phyloP scores from a whole-genome alignment of 1,139 yeast genomes.

The Saccharomycopsis phalli region DNA sequence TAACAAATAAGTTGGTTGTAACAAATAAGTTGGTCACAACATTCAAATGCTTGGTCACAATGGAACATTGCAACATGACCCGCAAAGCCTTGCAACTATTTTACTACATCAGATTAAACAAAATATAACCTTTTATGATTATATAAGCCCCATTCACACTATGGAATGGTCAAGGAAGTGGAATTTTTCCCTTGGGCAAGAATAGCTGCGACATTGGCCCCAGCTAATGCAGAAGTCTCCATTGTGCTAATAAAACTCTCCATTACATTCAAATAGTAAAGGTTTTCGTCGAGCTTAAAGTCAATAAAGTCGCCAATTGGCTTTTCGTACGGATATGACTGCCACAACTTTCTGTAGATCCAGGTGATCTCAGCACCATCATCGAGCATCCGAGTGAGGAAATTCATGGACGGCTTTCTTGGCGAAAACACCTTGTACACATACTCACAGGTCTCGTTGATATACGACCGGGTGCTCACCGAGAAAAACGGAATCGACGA shows the following conservation, averaged over 20 bases:
- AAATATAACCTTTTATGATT: background rate
- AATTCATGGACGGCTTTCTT: conserved; percentile 20
- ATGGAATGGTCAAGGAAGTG: conserved; percentile 14
- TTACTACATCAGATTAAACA: no score
- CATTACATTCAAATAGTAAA: conserved; percentile 36
- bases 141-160: background rate
- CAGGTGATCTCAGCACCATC: conserved; percentile 21
- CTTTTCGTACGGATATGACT: conserved; percentile 31
- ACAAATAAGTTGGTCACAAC: no score
- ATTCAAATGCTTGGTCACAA: no score
- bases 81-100: no score
- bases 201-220: conserved; percentile 35
- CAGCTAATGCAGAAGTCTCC: conserved; percentile 42
- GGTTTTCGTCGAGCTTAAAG: conserved; percentile 26
- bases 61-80: no score
- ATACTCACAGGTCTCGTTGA: conserved; percentile 25
- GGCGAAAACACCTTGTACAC: conserved; percentile 35
- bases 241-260: conserved; percentile 39
- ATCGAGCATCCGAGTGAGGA: conserved; percentile 19
- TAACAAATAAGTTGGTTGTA: no score
- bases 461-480: conserved; percentile 25
- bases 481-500: conserved; percentile 27
- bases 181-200: conserved; percentile 22
- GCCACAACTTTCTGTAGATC: conserved; percentile 29
- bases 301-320: conserved; percentile 25